Conservation (phyloP, 2,329 filamentous ascomycete genomes). For the Penicillium frequentans region DNA sequence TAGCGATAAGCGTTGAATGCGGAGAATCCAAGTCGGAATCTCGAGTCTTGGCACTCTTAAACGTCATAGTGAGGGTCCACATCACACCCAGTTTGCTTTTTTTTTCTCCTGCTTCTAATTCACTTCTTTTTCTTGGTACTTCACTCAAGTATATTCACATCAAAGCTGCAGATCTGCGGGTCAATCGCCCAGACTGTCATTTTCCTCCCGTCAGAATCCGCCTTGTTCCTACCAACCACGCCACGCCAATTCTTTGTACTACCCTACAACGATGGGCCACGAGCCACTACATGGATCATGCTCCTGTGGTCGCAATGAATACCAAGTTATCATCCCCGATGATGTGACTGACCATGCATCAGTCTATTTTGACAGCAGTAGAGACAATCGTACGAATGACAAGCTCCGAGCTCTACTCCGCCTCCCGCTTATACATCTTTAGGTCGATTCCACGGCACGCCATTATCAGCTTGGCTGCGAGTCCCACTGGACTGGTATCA, state of each 20-base stretch:
- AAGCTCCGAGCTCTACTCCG: conserved; percentile 5
- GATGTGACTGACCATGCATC: conserved; percentile 58
- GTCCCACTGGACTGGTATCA: conserved; percentile 80
- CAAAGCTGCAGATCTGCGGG: neutral
- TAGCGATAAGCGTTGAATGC: conserved; percentile 24
- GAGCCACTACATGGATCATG: conserved; percentile 71
- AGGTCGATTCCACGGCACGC: conserved; percentile 68
- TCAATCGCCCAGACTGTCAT: neutral
- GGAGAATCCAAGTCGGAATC: conserved; percentile 15
- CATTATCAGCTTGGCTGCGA: conserved; percentile 77
- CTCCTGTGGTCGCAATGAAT: conserved; percentile 82
- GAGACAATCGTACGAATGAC: conserved; percentile 57
- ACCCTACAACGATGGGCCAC: conserved; percentile 23
- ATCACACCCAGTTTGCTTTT: conserved; percentile 8
- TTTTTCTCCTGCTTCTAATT: neutral
- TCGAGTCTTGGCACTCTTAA: conserved; percentile 21
- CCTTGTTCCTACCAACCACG: conserved; percentile 1
- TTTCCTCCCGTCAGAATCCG: neutral
- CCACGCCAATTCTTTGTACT: conserved; percentile 5
- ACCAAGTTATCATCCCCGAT: conserved; percentile 69
- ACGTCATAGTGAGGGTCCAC: conserved; percentile 27
- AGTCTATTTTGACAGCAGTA: conserved; percentile 73
- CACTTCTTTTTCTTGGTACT: neutral
- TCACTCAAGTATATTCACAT: neutral
- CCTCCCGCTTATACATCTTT: neutral